These are phyloP conservation scores for Leucocoprinus leucothites DNA, from an alignment of 768 basidiomycete genomes.

Conservation along the genomic window DNA sequence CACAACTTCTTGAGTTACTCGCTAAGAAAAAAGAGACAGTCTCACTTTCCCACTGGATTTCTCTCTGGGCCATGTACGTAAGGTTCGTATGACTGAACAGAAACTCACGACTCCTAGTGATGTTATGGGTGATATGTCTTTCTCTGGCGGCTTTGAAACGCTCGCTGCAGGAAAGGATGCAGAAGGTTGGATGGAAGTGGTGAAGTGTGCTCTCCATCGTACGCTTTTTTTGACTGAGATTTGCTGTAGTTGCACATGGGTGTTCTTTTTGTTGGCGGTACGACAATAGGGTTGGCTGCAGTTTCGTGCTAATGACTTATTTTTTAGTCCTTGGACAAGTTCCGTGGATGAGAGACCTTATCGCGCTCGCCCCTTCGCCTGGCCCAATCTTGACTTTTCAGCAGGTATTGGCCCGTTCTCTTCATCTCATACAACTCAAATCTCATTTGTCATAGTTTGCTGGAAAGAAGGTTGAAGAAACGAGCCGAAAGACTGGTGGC, in stretches of 20 bases:
- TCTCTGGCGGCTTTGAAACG: conserved; percentile 25
- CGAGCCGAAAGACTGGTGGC: conserved; percentile 11
- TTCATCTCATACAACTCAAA: too few species aligned
- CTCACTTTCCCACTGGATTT: conserved; percentile 19
- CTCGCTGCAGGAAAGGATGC: conserved; percentile 19
- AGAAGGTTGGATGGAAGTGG: conserved; percentile 23
- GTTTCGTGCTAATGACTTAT: background rate
- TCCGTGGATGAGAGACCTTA: conserved; percentile 20
- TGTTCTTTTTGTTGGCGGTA: conserved; percentile 18
- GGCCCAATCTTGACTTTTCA: conserved; percentile 20
- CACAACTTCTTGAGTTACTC: conserved; percentile 14
- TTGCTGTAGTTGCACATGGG: conserved; percentile 16
- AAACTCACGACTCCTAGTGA: conserved; percentile 14
- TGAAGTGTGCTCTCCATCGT: background rate
- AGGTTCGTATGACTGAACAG: background rate
- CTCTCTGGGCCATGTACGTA: conserved; percentile 11
- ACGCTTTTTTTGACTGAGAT: background rate
- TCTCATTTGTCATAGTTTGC: conserved; percentile 13
- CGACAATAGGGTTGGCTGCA: background rate
- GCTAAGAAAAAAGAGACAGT: conserved; percentile 1
- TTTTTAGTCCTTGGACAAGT: conserved; percentile 20
- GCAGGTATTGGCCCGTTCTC: background rate
- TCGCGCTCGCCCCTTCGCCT: conserved; percentile 17
- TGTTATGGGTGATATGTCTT: conserved; percentile 24
- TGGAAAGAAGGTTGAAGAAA: conserved; percentile 12